Conservation (phyloP, 2,329 filamentous ascomycete genomes). For the Apiospora marii region DNA sequence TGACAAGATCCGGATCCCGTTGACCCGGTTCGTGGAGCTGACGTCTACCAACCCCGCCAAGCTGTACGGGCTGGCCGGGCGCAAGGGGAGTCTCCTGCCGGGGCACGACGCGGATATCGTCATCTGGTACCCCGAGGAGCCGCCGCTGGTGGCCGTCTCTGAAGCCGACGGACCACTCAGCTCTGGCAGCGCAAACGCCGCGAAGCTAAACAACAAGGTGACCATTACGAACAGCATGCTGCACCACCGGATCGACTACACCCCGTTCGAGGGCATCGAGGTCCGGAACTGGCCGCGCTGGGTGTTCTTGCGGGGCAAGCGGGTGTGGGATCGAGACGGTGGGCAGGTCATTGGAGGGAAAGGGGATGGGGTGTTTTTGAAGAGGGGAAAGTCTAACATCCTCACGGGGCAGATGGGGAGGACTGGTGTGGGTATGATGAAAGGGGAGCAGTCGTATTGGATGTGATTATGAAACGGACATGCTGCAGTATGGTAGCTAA, state of each 20-base stretch:
- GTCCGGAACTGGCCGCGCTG: constrained; percentile 68
- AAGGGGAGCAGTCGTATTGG: constrained; percentile 25
- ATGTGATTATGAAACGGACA: neutral
- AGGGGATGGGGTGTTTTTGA: constrained; percentile 32
- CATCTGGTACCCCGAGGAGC: constrained; percentile 53
- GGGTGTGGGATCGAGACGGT: constrained; percentile 65
- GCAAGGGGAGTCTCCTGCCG: constrained; percentile 58
- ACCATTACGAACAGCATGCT: constrained; percentile 59
- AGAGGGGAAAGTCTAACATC: constrained; percentile 28
- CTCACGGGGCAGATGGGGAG: constrained; percentile 28
- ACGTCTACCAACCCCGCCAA: constrained; percentile 63
- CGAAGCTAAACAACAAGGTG: constrained; percentile 52
- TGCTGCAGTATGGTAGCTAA: too few species aligned
- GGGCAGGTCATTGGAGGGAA: constrained; percentile 54
- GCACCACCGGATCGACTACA: constrained; percentile 70
- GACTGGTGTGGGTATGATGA: constrained; percentile 22
- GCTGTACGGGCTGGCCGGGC: constrained; percentile 62
- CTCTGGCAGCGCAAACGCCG: constrained; percentile 40
- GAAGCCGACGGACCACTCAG: neutral
- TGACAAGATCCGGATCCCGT: constrained; percentile 43
- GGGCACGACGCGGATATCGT: constrained; percentile 64
- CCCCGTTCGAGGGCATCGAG: constrained; percentile 65
- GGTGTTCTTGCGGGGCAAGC: constrained; percentile 63
- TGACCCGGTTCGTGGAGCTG: constrained; percentile 61
- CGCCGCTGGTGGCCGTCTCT: neutral